These are phyloP conservation scores for Cladosporium sp. DNA, from an alignment of 2,329 filamentous ascomycete genomes.

Conservation along the genomic window DNA sequence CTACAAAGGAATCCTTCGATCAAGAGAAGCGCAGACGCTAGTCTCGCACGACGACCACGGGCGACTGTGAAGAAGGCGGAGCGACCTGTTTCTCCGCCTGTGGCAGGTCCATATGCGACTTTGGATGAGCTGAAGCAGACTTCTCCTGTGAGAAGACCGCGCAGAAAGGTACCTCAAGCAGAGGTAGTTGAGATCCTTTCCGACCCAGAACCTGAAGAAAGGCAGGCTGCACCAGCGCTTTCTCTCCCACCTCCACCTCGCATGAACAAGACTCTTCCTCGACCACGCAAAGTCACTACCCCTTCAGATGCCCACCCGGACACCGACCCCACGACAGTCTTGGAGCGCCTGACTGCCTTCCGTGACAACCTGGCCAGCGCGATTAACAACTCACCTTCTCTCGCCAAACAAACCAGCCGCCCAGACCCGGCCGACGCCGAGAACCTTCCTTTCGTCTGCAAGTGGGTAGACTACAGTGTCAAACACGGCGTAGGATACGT, in stretches of 20 bases:
- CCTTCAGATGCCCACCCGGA: conserved; percentile 33
- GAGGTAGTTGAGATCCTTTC: conserved; percentile 40
- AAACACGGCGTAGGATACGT: conserved; percentile 85
- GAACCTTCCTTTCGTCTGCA: conserved; percentile 60
- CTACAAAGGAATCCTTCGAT: conserved; percentile 27
- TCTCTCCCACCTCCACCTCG: conserved; percentile 32
- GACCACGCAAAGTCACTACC: conserved; percentile 25
- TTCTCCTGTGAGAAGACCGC: conserved; percentile 29
- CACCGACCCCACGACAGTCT: conserved; percentile 48
- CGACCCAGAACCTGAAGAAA: conserved; percentile 34
- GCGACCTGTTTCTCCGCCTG: conserved; percentile 30
- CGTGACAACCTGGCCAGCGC: conserved; percentile 49
- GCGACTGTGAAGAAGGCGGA: conserved; percentile 26
- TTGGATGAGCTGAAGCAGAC: conserved; percentile 35
- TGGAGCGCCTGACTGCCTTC: conserved; percentile 46
- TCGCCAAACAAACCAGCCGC: conserved; percentile 20
- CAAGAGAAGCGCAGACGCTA: conserved; percentile 38
- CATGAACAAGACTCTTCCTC: conserved; percentile 32
- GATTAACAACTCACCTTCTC: conserved; percentile 45
- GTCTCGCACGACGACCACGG: conserved; percentile 38
- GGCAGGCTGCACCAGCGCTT: conserved; percentile 23
- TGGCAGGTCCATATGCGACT: conserved; percentile 33
- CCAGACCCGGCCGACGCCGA: conserved; percentile 45
- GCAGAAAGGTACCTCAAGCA: conserved; percentile 29
- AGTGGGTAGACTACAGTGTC: conserved; percentile 88